Percentiles rank a stretch among this genome's conserved stretches.
phyloP scores from a whole-genome alignment of 495 filamentous ascomycete species.

The Trichoderma asperelloides region DNA sequence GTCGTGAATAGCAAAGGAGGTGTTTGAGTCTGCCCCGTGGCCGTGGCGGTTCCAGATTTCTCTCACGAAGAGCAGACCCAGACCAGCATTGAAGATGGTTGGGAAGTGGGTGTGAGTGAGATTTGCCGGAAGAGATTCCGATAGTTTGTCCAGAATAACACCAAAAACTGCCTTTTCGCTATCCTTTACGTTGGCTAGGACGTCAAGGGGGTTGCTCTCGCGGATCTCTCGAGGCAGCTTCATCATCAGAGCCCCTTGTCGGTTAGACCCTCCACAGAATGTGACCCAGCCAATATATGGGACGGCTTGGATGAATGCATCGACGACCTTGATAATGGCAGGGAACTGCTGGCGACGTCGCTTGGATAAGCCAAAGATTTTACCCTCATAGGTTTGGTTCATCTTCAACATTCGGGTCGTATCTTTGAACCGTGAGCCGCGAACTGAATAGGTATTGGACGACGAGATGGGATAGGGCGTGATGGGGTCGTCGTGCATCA shows the following conservation, averaged over 20 bases:
- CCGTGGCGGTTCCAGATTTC: constrained; percentile 41
- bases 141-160: constrained; percentile 38
- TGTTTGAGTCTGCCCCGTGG: constrained; percentile 38
- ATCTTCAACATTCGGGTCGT: constrained; percentile 49
- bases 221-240: constrained; percentile 49
- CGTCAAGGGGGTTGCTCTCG: constrained; percentile 53
- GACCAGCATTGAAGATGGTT: constrained; percentile 15
- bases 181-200: constrained; percentile 34
- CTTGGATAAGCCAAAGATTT: constrained; percentile 77
- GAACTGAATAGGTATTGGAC: constrained; percentile 71
- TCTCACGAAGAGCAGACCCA: constrained; percentile 31
- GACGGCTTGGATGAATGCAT: constrained; percentile 58
- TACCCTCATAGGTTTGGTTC: constrained; percentile 42
- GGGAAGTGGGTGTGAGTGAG: not conserved
- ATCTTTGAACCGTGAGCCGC: constrained; percentile 50
- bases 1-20: constrained; percentile 60
- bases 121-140: constrained; percentile 42
- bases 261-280: constrained; percentile 79
- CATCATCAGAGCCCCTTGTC: constrained; percentile 72
- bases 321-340: constrained; percentile 70
- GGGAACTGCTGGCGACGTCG: constrained; percentile 73
- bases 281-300: constrained; percentile 62
- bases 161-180: constrained; percentile 35
- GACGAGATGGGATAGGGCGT: constrained; percentile 76
- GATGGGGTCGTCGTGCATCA: constrained; percentile 60